Evolutionary conservation across 305 asterid species (phyloP), one percentile per base, ranked within the genome.

Genomic region (Fraxinus sp.): DNA sequence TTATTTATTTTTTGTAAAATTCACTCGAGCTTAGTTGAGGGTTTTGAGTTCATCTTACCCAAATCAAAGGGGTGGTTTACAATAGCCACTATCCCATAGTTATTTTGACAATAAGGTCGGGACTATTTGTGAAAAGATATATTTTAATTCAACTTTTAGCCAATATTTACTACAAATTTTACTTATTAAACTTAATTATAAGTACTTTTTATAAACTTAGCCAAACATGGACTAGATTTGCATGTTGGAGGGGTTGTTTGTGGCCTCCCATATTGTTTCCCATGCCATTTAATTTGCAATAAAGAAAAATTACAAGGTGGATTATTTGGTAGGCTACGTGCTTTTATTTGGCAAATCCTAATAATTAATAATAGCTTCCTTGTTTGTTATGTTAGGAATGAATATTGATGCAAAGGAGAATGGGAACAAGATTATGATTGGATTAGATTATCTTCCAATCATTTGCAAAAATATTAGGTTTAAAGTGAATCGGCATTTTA

Each of bases 261-360:
- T 82, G 88, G 88, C 83, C 83, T 84, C 87, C 91, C 89, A 86
- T 71, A n/a, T 26, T 80, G 79, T 79, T 72, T 37, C 37, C 75
- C 83, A 79, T 85, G 59, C 57, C 85, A 83, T 57, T 77, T 81
- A 71, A 80, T 81, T 76, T 82, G 46, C 77, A 74, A 2, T 81
- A 26, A 84, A 83, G 1, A 57, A 77, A 79, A 52, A 71, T 79
- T 77, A 77, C 35, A 83, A 46, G 77, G 57, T 83, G 64, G 82
- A 77, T 75, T 82, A 79, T 76, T 84, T 86, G 83, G 88, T 82
- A 75, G 79, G 77, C 71, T 74, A 62, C 32, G 13, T 62, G 32
- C 30, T 20, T 81, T 73, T 13, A 71, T 66, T 81, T n/a, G 55
- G 30, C 26, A 77, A 72, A 79, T 64, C 28, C 30, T 18, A 62